Evolutionary conservation across 2,329 filamentous ascomycete species (phyloP).

Genomic region (Harringtonia aguacate): DNA sequence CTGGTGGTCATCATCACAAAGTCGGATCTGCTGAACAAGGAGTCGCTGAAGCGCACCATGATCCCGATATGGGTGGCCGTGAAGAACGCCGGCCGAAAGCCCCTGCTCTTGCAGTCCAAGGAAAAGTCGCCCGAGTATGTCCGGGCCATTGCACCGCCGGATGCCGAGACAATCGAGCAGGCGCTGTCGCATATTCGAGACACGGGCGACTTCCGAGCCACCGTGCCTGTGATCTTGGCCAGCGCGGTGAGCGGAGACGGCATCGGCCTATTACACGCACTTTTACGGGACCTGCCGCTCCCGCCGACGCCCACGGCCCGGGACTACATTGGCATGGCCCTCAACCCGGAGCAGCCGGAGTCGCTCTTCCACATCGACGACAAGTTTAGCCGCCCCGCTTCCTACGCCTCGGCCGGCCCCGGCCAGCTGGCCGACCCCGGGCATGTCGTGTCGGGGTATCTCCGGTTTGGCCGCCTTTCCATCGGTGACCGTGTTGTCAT

Average conservation of each 20-base stretch:
- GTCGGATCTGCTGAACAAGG: conserved; percentile 63
- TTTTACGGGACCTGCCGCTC: conserved; percentile 67
- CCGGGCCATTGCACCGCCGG: conserved; percentile 41
- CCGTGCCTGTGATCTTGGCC: conserved; percentile 78
- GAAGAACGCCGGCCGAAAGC: conserved; percentile 64
- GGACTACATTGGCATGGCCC: conserved; percentile 41
- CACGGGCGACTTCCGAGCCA: conserved; percentile 28
- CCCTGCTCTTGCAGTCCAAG: conserved; percentile 58
- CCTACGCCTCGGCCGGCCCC: conserved; percentile 39
- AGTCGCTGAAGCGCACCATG: conserved; percentile 58
- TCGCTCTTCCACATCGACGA: conserved; percentile 86
- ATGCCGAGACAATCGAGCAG: conserved; percentile 47
- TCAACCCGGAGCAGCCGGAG: conserved; percentile 49
- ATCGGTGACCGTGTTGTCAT: conserved; percentile 70
- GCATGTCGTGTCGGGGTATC: conserved; percentile 73
- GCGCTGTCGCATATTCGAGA: conserved; percentile 40
- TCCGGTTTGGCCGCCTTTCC: conserved; percentile 67
- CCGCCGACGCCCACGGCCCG: conserved; percentile 42
- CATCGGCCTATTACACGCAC: conserved; percentile 69
- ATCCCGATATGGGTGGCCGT: conserved; percentile 64
- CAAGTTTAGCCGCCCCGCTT: conserved; percentile 64
- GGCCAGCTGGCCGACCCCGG: conserved; percentile 37
- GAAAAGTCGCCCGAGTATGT: conserved; percentile 34
- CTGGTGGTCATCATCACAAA: conserved; percentile 83
- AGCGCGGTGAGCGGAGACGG: conserved; percentile 80